Conservation (phyloP, 768 basidiomycete genomes). For the Collybia nuda region DNA sequence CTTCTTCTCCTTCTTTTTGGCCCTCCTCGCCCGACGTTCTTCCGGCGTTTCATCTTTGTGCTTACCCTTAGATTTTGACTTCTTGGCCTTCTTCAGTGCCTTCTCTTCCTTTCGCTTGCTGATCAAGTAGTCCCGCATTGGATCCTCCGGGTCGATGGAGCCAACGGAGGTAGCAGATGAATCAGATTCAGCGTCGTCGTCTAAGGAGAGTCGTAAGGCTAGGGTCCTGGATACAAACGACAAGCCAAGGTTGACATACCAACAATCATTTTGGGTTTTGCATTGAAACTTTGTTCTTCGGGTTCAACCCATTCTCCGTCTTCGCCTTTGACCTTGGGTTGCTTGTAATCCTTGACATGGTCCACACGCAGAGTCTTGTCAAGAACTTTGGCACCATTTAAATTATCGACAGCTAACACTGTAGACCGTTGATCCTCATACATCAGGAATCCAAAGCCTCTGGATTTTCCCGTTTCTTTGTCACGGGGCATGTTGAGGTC, state of each 20-base stretch:
- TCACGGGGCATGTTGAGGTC: slow-evolving; percentile 95
- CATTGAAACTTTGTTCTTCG: slow-evolving; percentile 87
- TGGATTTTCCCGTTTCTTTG: slow-evolving; percentile 87
- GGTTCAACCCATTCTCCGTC: slow-evolving; percentile 87
- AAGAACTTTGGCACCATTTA: slow-evolving; percentile 91
- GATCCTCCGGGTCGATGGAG: slow-evolving; percentile 92
- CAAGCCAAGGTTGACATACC: slow-evolving; percentile 39
- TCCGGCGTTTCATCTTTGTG: slow-evolving; percentile 78
- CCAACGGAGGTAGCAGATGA: slow-evolving; percentile 64
- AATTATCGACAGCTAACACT: slow-evolving; percentile 94
- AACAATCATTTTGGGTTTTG: slow-evolving; percentile 69
- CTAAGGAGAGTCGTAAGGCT: slow-evolving; percentile 25
- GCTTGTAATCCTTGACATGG: slow-evolving; percentile 90
- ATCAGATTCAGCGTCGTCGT: slow-evolving; percentile 55
- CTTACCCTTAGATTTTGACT: slow-evolving; percentile 62
- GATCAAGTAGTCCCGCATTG: slow-evolving; percentile 92
- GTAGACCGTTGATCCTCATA: slow-evolving; percentile 98
- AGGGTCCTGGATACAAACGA: neutral
- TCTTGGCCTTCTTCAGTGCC: slow-evolving; percentile 62
- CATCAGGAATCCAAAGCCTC: slow-evolving; percentile 96
- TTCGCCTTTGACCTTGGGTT: slow-evolving; percentile 70
- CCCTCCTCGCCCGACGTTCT: slow-evolving; percentile 77
- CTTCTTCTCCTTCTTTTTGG: slow-evolving; percentile 53
- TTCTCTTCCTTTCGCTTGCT: slow-evolving; percentile 73
- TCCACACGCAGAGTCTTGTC: slow-evolving; percentile 89